Evolutionary conservation across 805 yeast species (phyloP).

Genomic region (Ogataea trehaloabstinens): DNA sequence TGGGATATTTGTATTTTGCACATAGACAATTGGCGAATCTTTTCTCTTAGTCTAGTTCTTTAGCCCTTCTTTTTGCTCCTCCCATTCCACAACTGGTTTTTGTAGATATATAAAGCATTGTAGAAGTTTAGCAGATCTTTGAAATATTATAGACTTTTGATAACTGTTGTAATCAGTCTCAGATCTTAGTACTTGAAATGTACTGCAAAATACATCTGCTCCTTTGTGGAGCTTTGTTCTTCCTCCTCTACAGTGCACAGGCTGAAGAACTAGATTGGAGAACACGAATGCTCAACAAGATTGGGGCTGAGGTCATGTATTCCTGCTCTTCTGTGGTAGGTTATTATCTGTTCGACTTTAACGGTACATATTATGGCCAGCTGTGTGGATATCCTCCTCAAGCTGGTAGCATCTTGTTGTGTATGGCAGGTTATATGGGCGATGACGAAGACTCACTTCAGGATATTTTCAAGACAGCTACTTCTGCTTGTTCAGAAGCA

Average conservation of each 20-base stretch:
- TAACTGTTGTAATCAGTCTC: no score
- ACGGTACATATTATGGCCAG: not conserved
- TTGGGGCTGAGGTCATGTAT: not conserved
- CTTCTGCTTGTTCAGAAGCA: constrained; percentile 3
- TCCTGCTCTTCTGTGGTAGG: not conserved
- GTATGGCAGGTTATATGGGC: constrained; percentile 8
- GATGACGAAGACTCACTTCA: constrained; percentile 2
- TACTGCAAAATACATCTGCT: not conserved
- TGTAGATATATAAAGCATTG: no score
- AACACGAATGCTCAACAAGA: constrained; percentile 2
- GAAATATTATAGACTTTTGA: no score
- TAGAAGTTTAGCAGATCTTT: no score
- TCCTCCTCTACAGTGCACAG: not conserved
- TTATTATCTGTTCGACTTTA: constrained; percentile 4
- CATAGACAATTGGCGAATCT: no score
- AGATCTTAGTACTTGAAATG: no score
- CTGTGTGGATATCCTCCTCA: constrained; percentile 20
- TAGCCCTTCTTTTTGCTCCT: no score
- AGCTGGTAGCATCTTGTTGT: constrained; percentile 14
- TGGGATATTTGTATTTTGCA: no score
- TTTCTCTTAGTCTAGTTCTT: no score
- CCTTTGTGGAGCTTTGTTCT: not conserved
- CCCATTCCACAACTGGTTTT: no score
- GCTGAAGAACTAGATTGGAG: constrained; percentile 5
- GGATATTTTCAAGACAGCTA: constrained; percentile 4